Conservation (phyloP, 495 filamentous ascomycete genomes). For the Xylaria acuta region DNA sequence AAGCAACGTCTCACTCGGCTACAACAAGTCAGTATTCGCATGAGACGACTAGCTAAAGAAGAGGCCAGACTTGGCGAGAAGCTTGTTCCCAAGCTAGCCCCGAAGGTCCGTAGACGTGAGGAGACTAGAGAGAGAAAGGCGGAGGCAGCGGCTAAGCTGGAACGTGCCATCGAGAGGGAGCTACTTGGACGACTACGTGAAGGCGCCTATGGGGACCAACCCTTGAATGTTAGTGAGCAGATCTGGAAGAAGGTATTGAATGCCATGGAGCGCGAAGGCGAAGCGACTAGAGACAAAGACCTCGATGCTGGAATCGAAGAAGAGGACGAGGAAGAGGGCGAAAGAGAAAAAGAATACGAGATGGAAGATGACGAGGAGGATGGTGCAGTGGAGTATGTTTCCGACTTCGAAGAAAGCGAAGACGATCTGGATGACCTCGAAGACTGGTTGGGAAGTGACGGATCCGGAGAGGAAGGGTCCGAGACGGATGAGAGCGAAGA, state of each 20-base stretch:
- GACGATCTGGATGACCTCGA: constrained; percentile 55
- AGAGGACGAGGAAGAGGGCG: constrained; percentile 71
- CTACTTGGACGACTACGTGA: constrained; percentile 88
- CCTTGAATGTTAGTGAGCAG: constrained; percentile 88
- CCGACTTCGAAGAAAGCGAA: constrained; percentile 61
- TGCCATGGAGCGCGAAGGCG: constrained; percentile 84
- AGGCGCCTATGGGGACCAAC: constrained; percentile 93
- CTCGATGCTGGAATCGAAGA: constrained; percentile 85
- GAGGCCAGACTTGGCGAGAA: constrained; percentile 90
- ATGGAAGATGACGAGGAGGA: constrained; percentile 76
- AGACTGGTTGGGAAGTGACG: constrained; percentile 59
- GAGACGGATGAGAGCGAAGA: constrained; percentile 58
- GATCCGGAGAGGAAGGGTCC: constrained; percentile 55
- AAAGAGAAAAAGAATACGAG: constrained; percentile 56
- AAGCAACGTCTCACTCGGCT: constrained; percentile 95
- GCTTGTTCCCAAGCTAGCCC: constrained; percentile 87
- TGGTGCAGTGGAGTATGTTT: constrained; percentile 85
- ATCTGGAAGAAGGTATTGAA: constrained; percentile 98
- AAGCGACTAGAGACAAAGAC: constrained; percentile 85
- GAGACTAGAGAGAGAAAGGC: constrained; percentile 93
- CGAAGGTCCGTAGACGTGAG: constrained; percentile 88
- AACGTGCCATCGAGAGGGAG: constrained; percentile 94
- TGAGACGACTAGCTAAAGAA: constrained; percentile 81
- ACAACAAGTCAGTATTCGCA: constrained; percentile 90
- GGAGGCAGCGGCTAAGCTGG: constrained; percentile 90